These are phyloP conservation scores for Periconia digitata DNA, from an alignment of 2,329 filamentous ascomycete genomes.

Conservation along the genomic window DNA sequence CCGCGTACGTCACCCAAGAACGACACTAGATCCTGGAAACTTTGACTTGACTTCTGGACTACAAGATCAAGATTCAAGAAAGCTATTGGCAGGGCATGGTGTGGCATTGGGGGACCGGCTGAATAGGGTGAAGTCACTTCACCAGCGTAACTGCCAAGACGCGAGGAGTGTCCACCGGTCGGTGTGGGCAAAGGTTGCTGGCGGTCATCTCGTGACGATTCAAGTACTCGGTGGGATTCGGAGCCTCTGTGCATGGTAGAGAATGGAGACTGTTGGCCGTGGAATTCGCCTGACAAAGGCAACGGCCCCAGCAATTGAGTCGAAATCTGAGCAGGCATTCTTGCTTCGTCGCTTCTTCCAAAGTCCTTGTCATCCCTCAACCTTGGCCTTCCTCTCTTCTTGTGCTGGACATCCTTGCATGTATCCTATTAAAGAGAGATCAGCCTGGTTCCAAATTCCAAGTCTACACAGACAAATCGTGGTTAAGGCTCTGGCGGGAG, in stretches of 20 bases:
- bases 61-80: slow-evolving; percentile 52
- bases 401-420: slow-evolving; percentile 82
- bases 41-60: slow-evolving; percentile 49
- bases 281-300: slow-evolving; percentile 20
- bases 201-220: slow-evolving; percentile 20
- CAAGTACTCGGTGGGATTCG: slow-evolving; percentile 25
- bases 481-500: not conserved
- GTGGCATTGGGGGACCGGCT: slow-evolving; percentile 25
- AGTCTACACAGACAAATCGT: not conserved
- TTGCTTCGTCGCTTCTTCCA: slow-evolving; percentile 30
- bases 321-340: slow-evolving; percentile 26
- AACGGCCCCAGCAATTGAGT: slow-evolving; percentile 27
- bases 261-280: slow-evolving; percentile 24
- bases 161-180: slow-evolving; percentile 16
- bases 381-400: slow-evolving; percentile 77
- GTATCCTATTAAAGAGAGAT: slow-evolving; percentile 57
- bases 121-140: slow-evolving; percentile 21
- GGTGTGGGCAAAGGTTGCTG: slow-evolving; percentile 17
- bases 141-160: slow-evolving; percentile 20
- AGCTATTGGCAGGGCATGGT: slow-evolving; percentile 39
- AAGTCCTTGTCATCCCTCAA: slow-evolving; percentile 62
- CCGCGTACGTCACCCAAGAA: slow-evolving; percentile 42
- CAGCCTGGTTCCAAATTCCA: slow-evolving; percentile 12
- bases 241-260: slow-evolving; percentile 21
- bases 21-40: slow-evolving; percentile 48